Conservation (phyloP, 257 asterid genomes). For the Rehmannia glutinosa region DNA sequence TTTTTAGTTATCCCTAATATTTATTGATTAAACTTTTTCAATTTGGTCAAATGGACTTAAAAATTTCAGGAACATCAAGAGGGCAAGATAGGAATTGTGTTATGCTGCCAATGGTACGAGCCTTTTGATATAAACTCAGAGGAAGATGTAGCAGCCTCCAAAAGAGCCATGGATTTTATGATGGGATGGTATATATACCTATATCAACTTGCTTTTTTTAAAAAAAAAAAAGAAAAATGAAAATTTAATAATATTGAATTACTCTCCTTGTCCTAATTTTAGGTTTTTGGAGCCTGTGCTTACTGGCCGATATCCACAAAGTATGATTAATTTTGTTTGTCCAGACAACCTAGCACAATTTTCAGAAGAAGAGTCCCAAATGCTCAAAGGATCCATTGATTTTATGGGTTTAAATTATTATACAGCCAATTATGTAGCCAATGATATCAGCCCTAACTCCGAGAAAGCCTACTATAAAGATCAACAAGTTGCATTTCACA, state of each 20-base stretch:
- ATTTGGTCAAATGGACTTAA: too few species aligned
- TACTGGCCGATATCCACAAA: constrained; percentile 30
- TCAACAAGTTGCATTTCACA: constrained; percentile 18
- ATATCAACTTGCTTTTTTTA: too few species aligned
- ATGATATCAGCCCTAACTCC: constrained; percentile 13
- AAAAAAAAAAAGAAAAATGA: too few species aligned
- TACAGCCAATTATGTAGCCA: constrained; percentile 25
- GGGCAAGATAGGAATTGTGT: constrained; percentile 51
- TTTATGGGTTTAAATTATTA: constrained; percentile 40
- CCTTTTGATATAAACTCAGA: constrained; percentile 24
- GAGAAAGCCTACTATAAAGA: constrained; percentile 24
- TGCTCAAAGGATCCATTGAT: constrained; percentile 37
- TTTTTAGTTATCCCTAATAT: too few species aligned
- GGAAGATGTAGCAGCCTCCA: constrained; percentile 23
- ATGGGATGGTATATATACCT: constrained; percentile 31
- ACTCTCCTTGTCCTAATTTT: not conserved
- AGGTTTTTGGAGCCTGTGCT: constrained; percentile 38
- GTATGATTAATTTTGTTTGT: constrained; percentile 29
- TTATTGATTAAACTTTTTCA: too few species aligned
- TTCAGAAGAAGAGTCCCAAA: constrained; percentile 20
- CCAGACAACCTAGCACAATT: constrained; percentile 10
- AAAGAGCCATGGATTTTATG: constrained; percentile 38
- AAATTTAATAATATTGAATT: too few species aligned
- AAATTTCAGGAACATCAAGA: constrained; percentile 31
- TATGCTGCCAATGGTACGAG: constrained; percentile 43